A percentile compares a stretch with the other conserved stretches of the same genome.
Evolutionary conservation across 2,329 filamentous ascomycete genomes (phyloP).

Genomic region (Colletotrichum sp.): DNA sequence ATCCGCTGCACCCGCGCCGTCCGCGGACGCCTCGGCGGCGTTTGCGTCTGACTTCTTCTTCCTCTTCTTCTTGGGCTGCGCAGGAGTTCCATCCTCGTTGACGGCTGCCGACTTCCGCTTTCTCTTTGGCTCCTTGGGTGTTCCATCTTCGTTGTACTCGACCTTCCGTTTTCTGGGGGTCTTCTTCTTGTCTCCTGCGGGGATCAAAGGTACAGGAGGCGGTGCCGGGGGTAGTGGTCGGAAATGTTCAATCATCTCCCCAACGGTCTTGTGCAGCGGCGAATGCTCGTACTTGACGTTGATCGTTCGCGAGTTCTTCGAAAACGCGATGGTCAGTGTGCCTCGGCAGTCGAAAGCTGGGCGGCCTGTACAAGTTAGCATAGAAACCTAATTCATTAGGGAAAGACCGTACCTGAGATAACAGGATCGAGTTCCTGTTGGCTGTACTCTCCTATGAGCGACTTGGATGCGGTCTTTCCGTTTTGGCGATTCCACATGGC

Average conservation of each 20-base stretch:
- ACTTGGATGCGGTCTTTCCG: slow-evolving; percentile 43
- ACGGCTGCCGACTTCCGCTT: slow-evolving; percentile 22
- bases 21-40: not conserved
- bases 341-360: slow-evolving; percentile 67
- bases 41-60: slow-evolving; percentile 3
- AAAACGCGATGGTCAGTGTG: slow-evolving; percentile 53
- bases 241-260: slow-evolving; percentile 51
- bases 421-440: slow-evolving; percentile 50
- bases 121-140: not conserved
- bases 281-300: slow-evolving; percentile 62
- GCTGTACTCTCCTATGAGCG: slow-evolving; percentile 54
- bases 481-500: slow-evolving; percentile 55
- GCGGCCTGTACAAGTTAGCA: slow-evolving; percentile 42
- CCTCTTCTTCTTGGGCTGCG: slow-evolving; percentile 15
- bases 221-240: slow-evolving; percentile 46
- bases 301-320: slow-evolving; percentile 50
- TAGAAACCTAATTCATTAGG: not conserved
- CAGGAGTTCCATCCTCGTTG: slow-evolving; percentile 20
- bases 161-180: slow-evolving; percentile 29
- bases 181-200: slow-evolving; percentile 28
- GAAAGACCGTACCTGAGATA: slow-evolving; percentile 43
- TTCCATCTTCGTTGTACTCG: not conserved
- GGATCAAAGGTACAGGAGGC: slow-evolving; percentile 26
- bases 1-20: not conserved
- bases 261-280: slow-evolving; percentile 61